Evolutionary conservation across 495 filamentous ascomycete genomes (phyloP), one percentile per base, ranked within the genome.

Genomic region (Sporormia fimetaria): DNA sequence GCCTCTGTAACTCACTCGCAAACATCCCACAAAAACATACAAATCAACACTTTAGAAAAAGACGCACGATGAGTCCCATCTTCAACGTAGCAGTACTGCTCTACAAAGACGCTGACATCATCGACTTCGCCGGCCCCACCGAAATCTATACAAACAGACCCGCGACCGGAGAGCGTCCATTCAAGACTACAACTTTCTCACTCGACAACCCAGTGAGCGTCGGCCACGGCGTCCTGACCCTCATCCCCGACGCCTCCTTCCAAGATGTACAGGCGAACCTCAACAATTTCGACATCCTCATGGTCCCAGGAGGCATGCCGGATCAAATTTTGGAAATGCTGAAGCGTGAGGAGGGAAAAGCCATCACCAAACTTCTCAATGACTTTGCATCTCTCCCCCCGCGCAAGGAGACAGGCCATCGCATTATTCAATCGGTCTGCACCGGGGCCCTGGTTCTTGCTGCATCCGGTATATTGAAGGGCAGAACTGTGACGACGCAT

Each of bases 71-170:
- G 34, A 6, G 35, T 18, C 28, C 47, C 1, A 21, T 46, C 30
- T 60, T 53, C 59, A 48, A 50, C 20, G 57, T 59, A 14, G 63
- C 52, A 5, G 54, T 40, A 2, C 27, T 51, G 21, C 11, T 51
- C 31, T 51, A 45, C 32, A 41, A 41, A 9, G 36, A 25, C 21
- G 41, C 41, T 12, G 47, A 51, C 36, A 42, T 51, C 36, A 35
- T 51, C 28, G 47, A 51, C 31, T 51, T 51, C 40, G n/a, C 29
- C 36, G 47, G 41, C 41, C 47, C 47, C 3, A n/a, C 38, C 14
- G 47, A 51, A 33, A 37, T 51, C 9, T 37, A 60, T 45, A 61
- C 63, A 37, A 61, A 58, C 29, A 47, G 39, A n/a, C 57, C 61
- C 21, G 38, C 51, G 4, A 49, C 55, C 18, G 32, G 42, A 16